Base-by-base conservation (phyloP, 2,329 filamentous ascomycete species). In the Plectosphaerella cucumerina region DNA sequence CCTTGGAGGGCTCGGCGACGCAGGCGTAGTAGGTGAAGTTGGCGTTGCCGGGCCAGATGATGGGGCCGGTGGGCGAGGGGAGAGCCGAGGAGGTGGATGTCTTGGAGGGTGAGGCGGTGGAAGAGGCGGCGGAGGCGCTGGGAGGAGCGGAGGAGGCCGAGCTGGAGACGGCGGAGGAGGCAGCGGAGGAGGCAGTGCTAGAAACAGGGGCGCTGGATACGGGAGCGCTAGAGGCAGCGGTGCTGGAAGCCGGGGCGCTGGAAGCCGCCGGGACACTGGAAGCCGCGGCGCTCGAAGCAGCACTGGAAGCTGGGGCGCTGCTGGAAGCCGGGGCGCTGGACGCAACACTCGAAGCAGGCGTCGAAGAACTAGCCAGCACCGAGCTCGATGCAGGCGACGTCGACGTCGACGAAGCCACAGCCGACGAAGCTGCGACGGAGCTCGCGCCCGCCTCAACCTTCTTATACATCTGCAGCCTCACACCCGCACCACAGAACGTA, bases 1-100 rank as follows among this genome's bases (percentile, higher is more conserved):
- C 67, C 0, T 53, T 44, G 3, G 59, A 61, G 0, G 68, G 68
- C 48, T 70, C 66, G 0, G 55, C 49, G 0, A 66, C 59, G 20
- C 68, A 70, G 0, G 59, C 61, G 50, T 69, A 69, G 48, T 60
- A 68, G 3, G 65, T 67, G 34, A 67, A 70, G 56, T 69, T 69
- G 49, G 53, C 57, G 50, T 68, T 68, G 5, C 68, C 68, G 0
- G 51, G 53, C 37, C 58, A 62, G 8, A 68, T 59, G 17, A 62
- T 49, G 0, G 66, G 65, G 0, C 48, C 58, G 5, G 60, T 62
- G 6, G 59, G 53, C 1, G 57, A 55, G 3, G 60, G 52, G 8
- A 3, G 53, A 52, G 50, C 21, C 6, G 47, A 34, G 1, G 59
- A 54, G 20, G 49, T 44, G 17, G 52, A 49, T 14, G 51, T 48